Percentiles rank a stretch among this genome's conserved stretches.
phyloP scores from a whole-genome alignment of 2,329 filamentous ascomycete genomes.

The Fusarium longipes region DNA sequence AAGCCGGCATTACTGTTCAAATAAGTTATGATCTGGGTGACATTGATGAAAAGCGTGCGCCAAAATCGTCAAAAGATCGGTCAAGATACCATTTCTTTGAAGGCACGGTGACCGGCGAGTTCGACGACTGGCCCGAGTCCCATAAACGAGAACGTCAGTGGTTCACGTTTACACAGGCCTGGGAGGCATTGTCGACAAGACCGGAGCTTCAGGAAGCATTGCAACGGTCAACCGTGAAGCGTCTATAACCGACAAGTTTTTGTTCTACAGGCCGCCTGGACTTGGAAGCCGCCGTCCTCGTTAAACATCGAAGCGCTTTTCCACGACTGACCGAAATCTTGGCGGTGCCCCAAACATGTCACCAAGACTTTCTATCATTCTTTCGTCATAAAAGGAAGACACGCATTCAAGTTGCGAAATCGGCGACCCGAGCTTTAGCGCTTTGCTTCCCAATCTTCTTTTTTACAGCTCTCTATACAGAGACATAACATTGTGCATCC shows the following conservation, averaged over 20 bases:
- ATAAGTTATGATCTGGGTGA: slow-evolving; percentile 87
- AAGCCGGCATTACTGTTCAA: slow-evolving; percentile 89
- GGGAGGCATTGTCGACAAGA: slow-evolving; percentile 77
- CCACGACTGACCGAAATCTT: neutral
- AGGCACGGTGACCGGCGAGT: slow-evolving; percentile 86
- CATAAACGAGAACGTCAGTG: slow-evolving; percentile 91
- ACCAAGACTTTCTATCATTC: slow-evolving; percentile 1
- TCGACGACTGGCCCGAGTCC: slow-evolving; percentile 90
- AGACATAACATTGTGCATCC: slow-evolving; percentile 41
- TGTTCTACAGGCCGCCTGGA: neutral
- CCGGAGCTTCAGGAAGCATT: slow-evolving; percentile 92
- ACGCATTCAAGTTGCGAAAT: slow-evolving; percentile 8
- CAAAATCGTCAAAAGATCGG: slow-evolving; percentile 74
- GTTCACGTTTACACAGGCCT: slow-evolving; percentile 88
- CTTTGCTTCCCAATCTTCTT: slow-evolving; percentile 17
- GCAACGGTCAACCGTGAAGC: slow-evolving; percentile 78
- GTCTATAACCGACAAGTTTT: slow-evolving; percentile 36
- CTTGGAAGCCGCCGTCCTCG: neutral
- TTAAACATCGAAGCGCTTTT: neutral
- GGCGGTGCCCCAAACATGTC: neutral
- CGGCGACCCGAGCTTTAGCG: neutral
- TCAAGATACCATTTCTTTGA: slow-evolving; percentile 84
- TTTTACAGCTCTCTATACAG: slow-evolving; percentile 35
- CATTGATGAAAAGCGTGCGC: slow-evolving; percentile 85
- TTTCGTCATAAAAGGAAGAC: slow-evolving; percentile 29